These are phyloP conservation scores for Apiosordaria backusii DNA, from an alignment of 495 filamentous ascomycete species.

Conservation along the genomic window DNA sequence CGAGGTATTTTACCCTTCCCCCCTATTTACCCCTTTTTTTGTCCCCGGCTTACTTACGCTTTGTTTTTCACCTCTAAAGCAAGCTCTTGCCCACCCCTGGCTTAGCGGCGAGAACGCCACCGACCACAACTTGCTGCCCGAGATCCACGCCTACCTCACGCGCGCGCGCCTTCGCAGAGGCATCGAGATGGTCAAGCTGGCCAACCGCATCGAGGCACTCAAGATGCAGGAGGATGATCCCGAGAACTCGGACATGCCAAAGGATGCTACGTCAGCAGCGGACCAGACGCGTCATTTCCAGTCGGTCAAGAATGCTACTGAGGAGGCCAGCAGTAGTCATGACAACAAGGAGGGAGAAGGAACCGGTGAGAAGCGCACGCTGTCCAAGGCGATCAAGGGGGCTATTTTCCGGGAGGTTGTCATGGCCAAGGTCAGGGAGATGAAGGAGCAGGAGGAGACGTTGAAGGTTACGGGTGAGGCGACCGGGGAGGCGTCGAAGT, in stretches of 20 bases:
- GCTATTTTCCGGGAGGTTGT: constrained; percentile 98
- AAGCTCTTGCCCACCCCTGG: constrained; percentile 84
- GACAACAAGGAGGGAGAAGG: constrained; percentile 27
- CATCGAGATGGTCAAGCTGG: constrained; percentile 94
- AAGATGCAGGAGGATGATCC: constrained; percentile 93
- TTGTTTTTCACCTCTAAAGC: constrained; percentile 33
- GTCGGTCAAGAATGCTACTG: constrained; percentile 8
- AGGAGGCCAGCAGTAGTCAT: constrained; percentile 20
- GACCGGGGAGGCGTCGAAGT: constrained; percentile 1
- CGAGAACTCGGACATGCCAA: constrained; percentile 60
- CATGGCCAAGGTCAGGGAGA: constrained; percentile 89
- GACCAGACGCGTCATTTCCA: constrained; percentile 44
- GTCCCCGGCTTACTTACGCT: constrained; percentile 12
- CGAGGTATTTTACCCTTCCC: constrained; percentile 49
- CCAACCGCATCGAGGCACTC: constrained; percentile 94
- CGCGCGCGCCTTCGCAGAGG: constrained; percentile 85
- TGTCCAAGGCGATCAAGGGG: constrained; percentile 74
- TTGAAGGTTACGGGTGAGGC: constrained; percentile 60
- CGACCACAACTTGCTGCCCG: constrained; percentile 94
- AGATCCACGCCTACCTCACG: constrained; percentile 92
- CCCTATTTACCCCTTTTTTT: not conserved
- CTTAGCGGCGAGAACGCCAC: constrained; percentile 85
- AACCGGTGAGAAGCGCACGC: constrained; percentile 56
- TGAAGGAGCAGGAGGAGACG: constrained; percentile 80
- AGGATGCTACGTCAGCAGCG: constrained; percentile 58